Conservation (phyloP, 345 rosid species). For the Chamaenerion angustifolium region DNA sequence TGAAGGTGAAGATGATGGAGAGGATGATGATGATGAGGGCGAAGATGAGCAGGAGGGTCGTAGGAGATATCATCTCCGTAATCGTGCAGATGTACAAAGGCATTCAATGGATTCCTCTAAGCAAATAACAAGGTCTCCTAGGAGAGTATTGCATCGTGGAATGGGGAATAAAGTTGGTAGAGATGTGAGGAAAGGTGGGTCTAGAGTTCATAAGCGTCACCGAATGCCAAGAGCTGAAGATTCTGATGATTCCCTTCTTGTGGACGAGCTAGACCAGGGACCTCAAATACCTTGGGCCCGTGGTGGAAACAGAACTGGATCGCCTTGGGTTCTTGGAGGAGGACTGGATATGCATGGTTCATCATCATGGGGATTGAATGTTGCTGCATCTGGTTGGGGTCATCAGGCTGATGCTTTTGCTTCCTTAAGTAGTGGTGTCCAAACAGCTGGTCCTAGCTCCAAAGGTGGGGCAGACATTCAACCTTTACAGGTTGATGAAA, state of each 20-base stretch:
- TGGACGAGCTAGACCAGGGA: constrained; percentile 98
- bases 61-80: constrained; percentile 90
- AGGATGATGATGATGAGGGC: constrained; percentile 58
- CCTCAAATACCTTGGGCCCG: constrained; percentile 93
- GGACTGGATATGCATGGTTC: constrained; percentile 85
- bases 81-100: constrained; percentile 89
- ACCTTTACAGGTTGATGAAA: constrained; percentile 92
- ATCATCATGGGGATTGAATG: constrained; percentile 70
- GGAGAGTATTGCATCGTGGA: constrained; percentile 95
- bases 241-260: constrained; percentile 99
- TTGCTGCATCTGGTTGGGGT: constrained; percentile 99
- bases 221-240: constrained; percentile 73
- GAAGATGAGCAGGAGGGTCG: constrained; percentile 92
- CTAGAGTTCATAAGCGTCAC: constrained; percentile 91
- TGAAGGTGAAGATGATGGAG: constrained; percentile 40
- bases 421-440: constrained; percentile 66
- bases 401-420: constrained; percentile 85
- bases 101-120: constrained; percentile 61
- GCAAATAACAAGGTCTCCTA: constrained; percentile 79
- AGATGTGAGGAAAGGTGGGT: constrained; percentile 87
- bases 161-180: constrained; percentile 74
- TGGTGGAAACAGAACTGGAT: constrained; percentile 87
- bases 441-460: constrained; percentile 99
- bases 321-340: constrained; percentile 89
- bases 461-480: constrained; percentile 99